Evolutionary conservation across 768 basidiomycete species (phyloP), one percentile per base, ranked within the genome.

Genomic region (Cystoderma amianthinum): DNA sequence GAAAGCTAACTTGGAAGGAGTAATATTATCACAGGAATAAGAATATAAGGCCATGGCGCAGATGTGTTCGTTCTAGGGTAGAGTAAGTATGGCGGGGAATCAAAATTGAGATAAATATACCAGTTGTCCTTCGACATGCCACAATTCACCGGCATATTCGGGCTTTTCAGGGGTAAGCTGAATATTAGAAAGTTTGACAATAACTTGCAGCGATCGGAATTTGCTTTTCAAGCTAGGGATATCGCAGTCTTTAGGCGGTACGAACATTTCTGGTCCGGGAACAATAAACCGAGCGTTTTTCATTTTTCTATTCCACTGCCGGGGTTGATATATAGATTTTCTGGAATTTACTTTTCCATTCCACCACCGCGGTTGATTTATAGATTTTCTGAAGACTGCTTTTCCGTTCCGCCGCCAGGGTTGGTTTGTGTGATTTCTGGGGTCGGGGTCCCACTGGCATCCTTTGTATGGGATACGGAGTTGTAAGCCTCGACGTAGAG

Each of bases 61-160:
- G 24, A 62, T 63, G 33, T 57, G 58, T 36, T 65, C 63, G 35
- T 65, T 65, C 55, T 60, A 34, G 13, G 33, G 30, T 21, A 33
- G 20, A 17, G 36, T 12, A 16, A 15, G 15, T 28, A 11, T 41
- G 21, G 28, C 18, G 16, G 16, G n/a, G 15, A 20, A 11, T 11
- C 19, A 13, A 23, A 22, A 21, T 21, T 32, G 3, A 30, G n/a
- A 39, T 36, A 12, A 32, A 45, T 41, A 6, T 38, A 51, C 52
- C 40, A 52, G n/a, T 41, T 56, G 54, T 18, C 61, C 61, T 42
- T 61, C 59, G 10, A 61, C 48, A 30, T 61, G 58, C 61, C 59
- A 62, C 4, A 50, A 39, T 2, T 55, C 59, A 2, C 57, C 57
- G 7, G 25, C 38, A 21, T 55, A 60, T n/a, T 53, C 39, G 1